Percentiles rank a stretch among this genome's conserved stretches.
Conservation (phyloP, 208 protist species). For the Phytomonas francai region DNA sequence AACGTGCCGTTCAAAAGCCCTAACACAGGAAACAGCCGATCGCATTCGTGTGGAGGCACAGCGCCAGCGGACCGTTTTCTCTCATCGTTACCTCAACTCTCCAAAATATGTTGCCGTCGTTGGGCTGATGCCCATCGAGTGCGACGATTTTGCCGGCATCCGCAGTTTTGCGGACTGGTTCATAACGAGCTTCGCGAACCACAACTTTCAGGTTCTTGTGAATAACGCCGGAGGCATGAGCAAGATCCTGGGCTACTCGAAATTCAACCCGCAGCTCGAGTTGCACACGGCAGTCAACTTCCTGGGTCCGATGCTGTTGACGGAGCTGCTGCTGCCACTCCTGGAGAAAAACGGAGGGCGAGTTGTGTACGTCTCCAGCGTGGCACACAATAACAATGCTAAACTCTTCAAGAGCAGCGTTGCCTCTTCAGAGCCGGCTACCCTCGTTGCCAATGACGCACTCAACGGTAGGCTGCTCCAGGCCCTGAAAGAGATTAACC, state of each 20-base stretch:
- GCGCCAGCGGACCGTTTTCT: slow-evolving; percentile 16
- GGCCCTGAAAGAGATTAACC: slow-evolving; percentile 57
- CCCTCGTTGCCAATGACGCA: not conserved
- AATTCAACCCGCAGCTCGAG: slow-evolving; percentile 45
- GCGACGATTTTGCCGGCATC: slow-evolving; percentile 67
- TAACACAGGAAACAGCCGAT: slow-evolving; percentile 41
- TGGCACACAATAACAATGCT: slow-evolving; percentile 69
- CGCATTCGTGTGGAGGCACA: slow-evolving; percentile 37
- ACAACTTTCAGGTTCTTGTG: slow-evolving; percentile 75
- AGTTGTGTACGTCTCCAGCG: slow-evolving; percentile 75
- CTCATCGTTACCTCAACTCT: slow-evolving; percentile 25
- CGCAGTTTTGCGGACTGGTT: slow-evolving; percentile 54
- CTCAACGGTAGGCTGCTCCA: slow-evolving; percentile 38
- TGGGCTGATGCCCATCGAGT: slow-evolving; percentile 56
- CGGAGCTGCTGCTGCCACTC: slow-evolving; percentile 70
- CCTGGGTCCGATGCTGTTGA: slow-evolving; percentile 73
- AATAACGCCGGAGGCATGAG: slow-evolving; percentile 86
- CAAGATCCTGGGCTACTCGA: slow-evolving; percentile 35
- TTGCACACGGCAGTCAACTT: slow-evolving; percentile 83
- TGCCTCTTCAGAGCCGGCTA: not conserved
- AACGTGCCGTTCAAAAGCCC: slow-evolving; percentile 55
- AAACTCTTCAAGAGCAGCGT: slow-evolving; percentile 23
- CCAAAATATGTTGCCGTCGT: slow-evolving; percentile 42
- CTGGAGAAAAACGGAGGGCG: slow-evolving; percentile 61
- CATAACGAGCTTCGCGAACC: slow-evolving; percentile 21